A percentile compares a stretch with the other conserved stretches of the same genome.
Conservation (phyloP, 2,329 filamentous ascomycete species). For the Microdochium bolleyi region DNA sequence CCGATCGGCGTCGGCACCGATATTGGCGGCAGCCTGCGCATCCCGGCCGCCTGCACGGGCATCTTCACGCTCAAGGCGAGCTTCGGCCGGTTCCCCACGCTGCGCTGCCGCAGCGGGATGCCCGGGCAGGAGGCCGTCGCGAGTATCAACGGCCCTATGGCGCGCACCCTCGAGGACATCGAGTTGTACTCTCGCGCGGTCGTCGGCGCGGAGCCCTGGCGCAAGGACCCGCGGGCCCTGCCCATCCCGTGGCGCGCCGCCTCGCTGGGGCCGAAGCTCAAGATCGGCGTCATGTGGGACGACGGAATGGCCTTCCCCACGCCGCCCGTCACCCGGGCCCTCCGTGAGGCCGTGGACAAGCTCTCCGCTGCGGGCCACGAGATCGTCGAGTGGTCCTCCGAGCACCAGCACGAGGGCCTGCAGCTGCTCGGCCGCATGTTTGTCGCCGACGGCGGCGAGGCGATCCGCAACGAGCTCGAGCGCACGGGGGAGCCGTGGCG, state of each 20-base stretch:
- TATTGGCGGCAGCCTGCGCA: constrained; percentile 35
- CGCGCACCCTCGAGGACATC: constrained; percentile 45
- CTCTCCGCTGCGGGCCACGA: constrained; percentile 39
- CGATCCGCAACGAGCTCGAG: constrained; percentile 28
- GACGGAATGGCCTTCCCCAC: constrained; percentile 59
- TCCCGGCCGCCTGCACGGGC: constrained; percentile 33
- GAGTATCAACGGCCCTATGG: constrained; percentile 58
- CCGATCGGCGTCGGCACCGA: constrained; percentile 35
- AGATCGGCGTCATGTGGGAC: constrained; percentile 55
- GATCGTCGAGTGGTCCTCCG: constrained; percentile 43
- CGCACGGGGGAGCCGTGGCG: constrained; percentile 30
- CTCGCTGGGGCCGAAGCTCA: constrained; percentile 25
- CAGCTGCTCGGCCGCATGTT: constrained; percentile 36
- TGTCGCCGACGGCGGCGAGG: constrained; percentile 34
- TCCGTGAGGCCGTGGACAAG: constrained; percentile 34
- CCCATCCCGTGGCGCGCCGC: constrained; percentile 47
- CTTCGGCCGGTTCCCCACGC: constrained; percentile 51
- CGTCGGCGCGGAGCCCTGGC: constrained; percentile 46
- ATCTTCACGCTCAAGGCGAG: constrained; percentile 37
- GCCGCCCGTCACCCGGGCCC: constrained; percentile 52
- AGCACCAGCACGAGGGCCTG: constrained; percentile 29
- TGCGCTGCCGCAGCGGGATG: constrained; percentile 45
- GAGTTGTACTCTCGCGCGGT: constrained; percentile 44
- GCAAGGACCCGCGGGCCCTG: constrained; percentile 45
- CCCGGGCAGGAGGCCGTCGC: constrained; percentile 57